Conservation (phyloP, 495 filamentous ascomycete genomes). For the Tuber indicum region DNA sequence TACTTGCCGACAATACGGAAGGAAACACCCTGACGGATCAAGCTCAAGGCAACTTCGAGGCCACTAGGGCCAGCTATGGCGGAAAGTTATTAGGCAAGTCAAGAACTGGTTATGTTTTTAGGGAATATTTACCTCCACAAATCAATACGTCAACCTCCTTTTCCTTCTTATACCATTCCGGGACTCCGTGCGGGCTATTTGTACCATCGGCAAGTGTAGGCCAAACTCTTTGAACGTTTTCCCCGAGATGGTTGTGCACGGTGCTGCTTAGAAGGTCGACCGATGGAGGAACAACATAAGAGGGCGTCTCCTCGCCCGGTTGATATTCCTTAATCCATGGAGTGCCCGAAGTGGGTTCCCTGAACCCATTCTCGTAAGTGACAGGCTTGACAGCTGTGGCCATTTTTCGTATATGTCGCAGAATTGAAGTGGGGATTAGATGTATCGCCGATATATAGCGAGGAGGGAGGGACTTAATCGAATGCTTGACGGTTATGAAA, state of each 20-base stretch:
- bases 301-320: constrained; percentile 12
- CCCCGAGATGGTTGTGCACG: constrained; percentile 31
- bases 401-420: constrained; percentile 7
- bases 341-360: constrained; percentile 16
- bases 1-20: constrained; percentile 42
- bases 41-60: constrained; percentile 38
- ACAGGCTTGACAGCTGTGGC: constrained; percentile 20
- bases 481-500: background rate
- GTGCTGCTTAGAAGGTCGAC: constrained; percentile 29
- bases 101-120: background rate
- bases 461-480: background rate
- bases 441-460: background rate
- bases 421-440: background rate
- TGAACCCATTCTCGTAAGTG: constrained; percentile 35
- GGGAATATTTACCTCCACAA: constrained; percentile 35
- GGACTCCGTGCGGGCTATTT: constrained; percentile 37
- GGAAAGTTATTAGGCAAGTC: constrained; percentile 7
- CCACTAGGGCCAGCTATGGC: constrained; percentile 40
- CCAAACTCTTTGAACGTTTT: constrained; percentile 39
- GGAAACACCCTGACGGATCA: constrained; percentile 41
- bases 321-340: constrained; percentile 25
- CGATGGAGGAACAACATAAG: constrained; percentile 32
- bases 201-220: constrained; percentile 40
- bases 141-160: constrained; percentile 44
- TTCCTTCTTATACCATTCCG: constrained; percentile 39